phyloP scores from a whole-genome alignment of 345 rosid genomes.

The Arabidopsis arenosa region DNA sequence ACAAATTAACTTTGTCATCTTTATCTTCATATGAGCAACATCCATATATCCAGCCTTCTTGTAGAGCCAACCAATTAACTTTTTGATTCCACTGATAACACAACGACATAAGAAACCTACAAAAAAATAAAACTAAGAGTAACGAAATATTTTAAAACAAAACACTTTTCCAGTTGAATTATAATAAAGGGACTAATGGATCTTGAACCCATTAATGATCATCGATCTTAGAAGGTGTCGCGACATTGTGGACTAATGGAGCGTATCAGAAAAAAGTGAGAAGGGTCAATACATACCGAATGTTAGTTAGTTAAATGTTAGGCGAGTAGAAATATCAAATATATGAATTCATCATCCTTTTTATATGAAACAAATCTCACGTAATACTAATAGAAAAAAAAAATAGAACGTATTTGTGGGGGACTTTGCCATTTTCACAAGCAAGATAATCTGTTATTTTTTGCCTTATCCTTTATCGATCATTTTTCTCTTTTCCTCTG shows the following conservation, averaged over 20 bases:
- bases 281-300: conserved; percentile 16
- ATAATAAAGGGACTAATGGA: background rate
- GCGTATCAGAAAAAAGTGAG: background rate
- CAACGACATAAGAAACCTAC: no score
- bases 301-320: conserved; percentile 19
- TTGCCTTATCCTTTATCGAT: background rate
- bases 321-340: background rate
- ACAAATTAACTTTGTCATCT: background rate
- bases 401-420: background rate
- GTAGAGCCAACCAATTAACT: conserved; percentile 16
- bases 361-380: background rate
- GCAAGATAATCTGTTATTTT: conserved; percentile 19
- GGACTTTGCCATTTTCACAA: conserved; percentile 20
- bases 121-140: no score
- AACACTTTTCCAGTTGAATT: background rate
- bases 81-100: no score
- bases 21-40: background rate
- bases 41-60: background rate
- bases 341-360: background rate
- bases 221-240: background rate
- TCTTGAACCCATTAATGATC: background rate
- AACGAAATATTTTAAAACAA: background rate
- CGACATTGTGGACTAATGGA: background rate
- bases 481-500: conserved; percentile 20
- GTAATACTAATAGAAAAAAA: background rate